Conservation (phyloP, 306 rosid genomes). For the Casuarina glauca region DNA sequence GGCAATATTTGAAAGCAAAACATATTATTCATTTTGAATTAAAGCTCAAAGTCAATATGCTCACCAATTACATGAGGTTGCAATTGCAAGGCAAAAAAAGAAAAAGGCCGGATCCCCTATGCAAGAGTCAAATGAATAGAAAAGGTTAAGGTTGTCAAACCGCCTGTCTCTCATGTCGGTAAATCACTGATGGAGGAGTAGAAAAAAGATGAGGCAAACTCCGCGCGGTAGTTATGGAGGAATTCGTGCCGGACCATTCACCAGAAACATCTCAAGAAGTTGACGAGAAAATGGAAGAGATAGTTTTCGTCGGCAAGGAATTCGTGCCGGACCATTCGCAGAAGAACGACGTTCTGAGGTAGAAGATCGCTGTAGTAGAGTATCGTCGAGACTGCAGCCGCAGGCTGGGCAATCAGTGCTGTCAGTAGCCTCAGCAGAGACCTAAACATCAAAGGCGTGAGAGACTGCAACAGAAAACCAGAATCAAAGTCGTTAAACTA, state of each 20-base stretch:
- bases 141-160: background rate
- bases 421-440: conserved; percentile 54
- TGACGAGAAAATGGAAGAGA: conserved; percentile 56
- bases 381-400: conserved; percentile 52
- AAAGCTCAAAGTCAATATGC: background rate
- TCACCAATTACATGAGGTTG: background rate
- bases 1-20: background rate
- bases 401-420: conserved; percentile 50
- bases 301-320: conserved; percentile 53
- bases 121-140: background rate
- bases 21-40: background rate
- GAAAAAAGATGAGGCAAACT: background rate
- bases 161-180: background rate
- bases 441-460: conserved; percentile 55
- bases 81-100: background rate
- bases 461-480: conserved; percentile 43
- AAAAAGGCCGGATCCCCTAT: background rate
- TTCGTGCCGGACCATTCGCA: conserved; percentile 60
- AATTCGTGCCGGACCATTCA: background rate
- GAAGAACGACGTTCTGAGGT: conserved; percentile 45
- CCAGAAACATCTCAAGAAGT: conserved; percentile 48
- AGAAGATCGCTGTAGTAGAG: conserved; percentile 62
- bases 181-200: background rate
- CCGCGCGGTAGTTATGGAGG: background rate
- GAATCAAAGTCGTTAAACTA: background rate